These are phyloP conservation scores for Xerocomus cyaneibrunnescens DNA, from an alignment of 1,284 basidiomycete genomes.

Conservation along the genomic window DNA sequence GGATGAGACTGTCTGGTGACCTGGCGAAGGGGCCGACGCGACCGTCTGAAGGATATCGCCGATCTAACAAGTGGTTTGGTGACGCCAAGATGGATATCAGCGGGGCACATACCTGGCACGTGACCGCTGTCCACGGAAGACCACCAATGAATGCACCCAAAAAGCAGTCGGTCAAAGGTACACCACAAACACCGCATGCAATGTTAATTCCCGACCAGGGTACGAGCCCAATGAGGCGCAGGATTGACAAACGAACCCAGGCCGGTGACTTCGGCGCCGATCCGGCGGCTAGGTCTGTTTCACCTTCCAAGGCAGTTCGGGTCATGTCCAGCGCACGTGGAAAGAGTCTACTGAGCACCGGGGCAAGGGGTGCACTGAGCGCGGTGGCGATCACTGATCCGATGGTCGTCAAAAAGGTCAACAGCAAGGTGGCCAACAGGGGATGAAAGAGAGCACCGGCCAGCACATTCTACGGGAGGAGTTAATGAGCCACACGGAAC, in stretches of 20 bases:
- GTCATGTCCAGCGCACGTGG: constrained; percentile 84
- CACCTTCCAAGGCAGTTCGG: constrained; percentile 62
- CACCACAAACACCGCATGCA: constrained; percentile 86
- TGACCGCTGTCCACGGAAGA: constrained; percentile 81
- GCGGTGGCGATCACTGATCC: constrained; percentile 81
- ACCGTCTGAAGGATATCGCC: constrained; percentile 81
- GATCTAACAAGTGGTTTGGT: constrained; percentile 46
- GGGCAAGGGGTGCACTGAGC: constrained; percentile 80
- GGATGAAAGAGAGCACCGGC: constrained; percentile 85
- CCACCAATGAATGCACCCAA: constrained; percentile 80
- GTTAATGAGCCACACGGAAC: constrained; percentile 22
- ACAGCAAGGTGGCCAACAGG: constrained; percentile 70
- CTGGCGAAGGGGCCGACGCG: constrained; percentile 63
- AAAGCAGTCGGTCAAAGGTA: constrained; percentile 71
- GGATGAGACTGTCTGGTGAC: constrained; percentile 68
- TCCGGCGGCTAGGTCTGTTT: constrained; percentile 37
- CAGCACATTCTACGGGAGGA: constrained; percentile 71
- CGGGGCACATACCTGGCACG: constrained; percentile 63
- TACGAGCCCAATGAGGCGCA: constrained; percentile 86
- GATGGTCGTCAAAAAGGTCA: constrained; percentile 79
- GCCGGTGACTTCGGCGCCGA: constrained; percentile 52
- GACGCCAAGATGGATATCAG: constrained; percentile 12
- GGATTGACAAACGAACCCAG: constrained; percentile 83
- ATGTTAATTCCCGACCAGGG: constrained; percentile 96
- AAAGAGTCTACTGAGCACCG: constrained; percentile 75